Conservation (phyloP, 2,329 filamentous ascomycete species). For the Coniochaeta sp. region DNA sequence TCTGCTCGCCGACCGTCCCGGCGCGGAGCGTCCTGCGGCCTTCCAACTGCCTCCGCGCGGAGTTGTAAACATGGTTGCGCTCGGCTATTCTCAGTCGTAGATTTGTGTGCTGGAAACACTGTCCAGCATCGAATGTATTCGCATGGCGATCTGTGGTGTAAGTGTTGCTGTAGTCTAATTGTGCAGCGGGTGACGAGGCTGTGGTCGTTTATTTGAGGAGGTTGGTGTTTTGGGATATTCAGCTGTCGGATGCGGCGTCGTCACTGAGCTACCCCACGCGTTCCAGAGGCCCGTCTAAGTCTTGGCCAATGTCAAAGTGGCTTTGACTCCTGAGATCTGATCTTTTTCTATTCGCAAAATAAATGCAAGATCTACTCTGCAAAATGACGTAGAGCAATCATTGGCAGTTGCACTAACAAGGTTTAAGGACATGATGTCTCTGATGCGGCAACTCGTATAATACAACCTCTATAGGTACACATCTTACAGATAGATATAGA, state of each 20-base stretch:
- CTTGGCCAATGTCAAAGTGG: background rate
- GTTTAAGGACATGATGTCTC: too few species aligned
- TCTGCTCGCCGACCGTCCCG: constrained; percentile 3
- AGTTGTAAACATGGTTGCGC: constrained; percentile 5
- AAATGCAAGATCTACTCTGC: too few species aligned
- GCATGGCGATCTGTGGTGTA: too few species aligned
- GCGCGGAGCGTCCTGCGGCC: background rate
- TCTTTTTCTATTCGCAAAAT: too few species aligned
- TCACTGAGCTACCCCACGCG: background rate
- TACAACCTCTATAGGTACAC: too few species aligned
- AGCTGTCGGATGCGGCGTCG: background rate
- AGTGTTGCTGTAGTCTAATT: background rate
- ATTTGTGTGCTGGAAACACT: too few species aligned
- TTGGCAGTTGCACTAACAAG: too few species aligned
- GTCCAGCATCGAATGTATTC: too few species aligned
- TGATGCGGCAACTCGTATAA: too few species aligned
- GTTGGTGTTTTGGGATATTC: background rate
- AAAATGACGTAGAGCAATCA: too few species aligned
- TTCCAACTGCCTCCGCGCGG: constrained; percentile 3
- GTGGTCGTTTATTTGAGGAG: background rate
- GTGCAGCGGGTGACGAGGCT: too few species aligned
- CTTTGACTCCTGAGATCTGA: background rate
- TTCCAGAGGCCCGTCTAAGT: background rate
- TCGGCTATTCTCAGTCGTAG: background rate
- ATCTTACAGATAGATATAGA: background rate